These are phyloP conservation scores for Candida dubliniensis DNA, from an alignment of 1,139 yeast genomes.

Conservation along the genomic window DNA sequence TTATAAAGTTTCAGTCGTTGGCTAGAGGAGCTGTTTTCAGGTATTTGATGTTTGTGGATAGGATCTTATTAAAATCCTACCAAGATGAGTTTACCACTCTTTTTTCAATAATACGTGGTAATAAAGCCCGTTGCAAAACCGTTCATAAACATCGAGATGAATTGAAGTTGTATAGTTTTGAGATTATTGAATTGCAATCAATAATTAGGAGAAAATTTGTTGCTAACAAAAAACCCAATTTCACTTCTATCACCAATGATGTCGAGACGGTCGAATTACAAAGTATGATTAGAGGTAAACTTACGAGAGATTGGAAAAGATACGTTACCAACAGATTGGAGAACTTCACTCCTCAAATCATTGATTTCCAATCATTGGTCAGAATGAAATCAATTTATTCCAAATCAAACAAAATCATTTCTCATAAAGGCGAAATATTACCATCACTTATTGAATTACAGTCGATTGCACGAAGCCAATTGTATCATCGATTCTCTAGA, in stretches of 20 bases:
- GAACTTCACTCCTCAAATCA: constrained; percentile 12
- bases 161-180: constrained; percentile 25
- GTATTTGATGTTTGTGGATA: constrained; percentile 60
- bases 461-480: constrained; percentile 31
- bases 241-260: constrained; percentile 8
- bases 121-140: constrained; percentile 32
- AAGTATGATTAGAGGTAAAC: constrained; percentile 29
- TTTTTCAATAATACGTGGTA: constrained; percentile 43
- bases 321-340: constrained; percentile 13
- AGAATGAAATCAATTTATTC: constrained; percentile 26
- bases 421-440: constrained; percentile 25
- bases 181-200: constrained; percentile 40
- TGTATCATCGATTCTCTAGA: constrained; percentile 24
- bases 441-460: constrained; percentile 31
- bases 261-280: constrained; percentile 23
- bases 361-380: constrained; percentile 30
- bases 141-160: constrained; percentile 43
- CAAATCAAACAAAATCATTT: constrained; percentile 24
- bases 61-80: constrained; percentile 57
- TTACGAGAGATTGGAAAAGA: constrained; percentile 17
- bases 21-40: constrained; percentile 67
- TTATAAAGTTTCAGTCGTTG: constrained; percentile 56
- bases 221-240: constrained; percentile 16
- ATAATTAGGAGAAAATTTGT: constrained; percentile 29
- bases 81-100: constrained; percentile 44